These are phyloP conservation scores for Pseudogymnoascus sp. DNA, from an alignment of 2,329 filamentous ascomycete genomes.

Conservation along the genomic window DNA sequence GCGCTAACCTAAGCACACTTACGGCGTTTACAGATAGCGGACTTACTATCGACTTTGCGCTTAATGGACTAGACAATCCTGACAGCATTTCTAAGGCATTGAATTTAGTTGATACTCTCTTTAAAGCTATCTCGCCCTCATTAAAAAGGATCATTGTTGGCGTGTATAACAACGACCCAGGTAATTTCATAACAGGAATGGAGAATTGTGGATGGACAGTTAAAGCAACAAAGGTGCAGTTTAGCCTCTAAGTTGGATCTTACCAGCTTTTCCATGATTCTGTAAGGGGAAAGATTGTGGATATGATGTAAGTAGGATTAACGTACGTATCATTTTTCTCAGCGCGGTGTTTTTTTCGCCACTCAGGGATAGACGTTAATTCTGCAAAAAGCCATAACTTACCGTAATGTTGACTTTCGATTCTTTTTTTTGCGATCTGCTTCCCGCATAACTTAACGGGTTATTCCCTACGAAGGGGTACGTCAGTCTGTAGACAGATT, in stretches of 20 bases:
- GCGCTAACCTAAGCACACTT: slow-evolving; percentile 16
- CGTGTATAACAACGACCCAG: slow-evolving; percentile 17
- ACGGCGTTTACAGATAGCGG: slow-evolving; percentile 10
- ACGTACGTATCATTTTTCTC: too few relatives aligned
- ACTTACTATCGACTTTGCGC: background rate
- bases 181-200: slow-evolving; percentile 19
- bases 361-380: too few relatives aligned
- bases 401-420: too few relatives aligned
- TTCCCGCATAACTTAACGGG: too few relatives aligned
- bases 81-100: slow-evolving; percentile 15
- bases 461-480: too few relatives aligned
- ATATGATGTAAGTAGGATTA: too few relatives aligned
- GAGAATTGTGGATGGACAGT: slow-evolving; percentile 21
- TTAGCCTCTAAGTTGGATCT: background rate
- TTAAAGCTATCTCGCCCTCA: slow-evolving; percentile 21
- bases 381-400: too few relatives aligned
- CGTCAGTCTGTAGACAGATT: too few relatives aligned
- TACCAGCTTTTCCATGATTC: too few relatives aligned
- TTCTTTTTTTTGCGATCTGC: too few relatives aligned
- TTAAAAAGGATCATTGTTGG: slow-evolving; percentile 19
- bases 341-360: too few relatives aligned
- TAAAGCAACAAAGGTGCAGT: slow-evolving; percentile 11
- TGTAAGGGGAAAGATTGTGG: too few relatives aligned
- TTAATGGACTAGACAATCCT: slow-evolving; percentile 12
- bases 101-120: slow-evolving; percentile 17